Evolutionary conservation across 805 yeast species (phyloP), one percentile per base, ranked within the genome.

Genomic region (Suhomyces sp.): DNA sequence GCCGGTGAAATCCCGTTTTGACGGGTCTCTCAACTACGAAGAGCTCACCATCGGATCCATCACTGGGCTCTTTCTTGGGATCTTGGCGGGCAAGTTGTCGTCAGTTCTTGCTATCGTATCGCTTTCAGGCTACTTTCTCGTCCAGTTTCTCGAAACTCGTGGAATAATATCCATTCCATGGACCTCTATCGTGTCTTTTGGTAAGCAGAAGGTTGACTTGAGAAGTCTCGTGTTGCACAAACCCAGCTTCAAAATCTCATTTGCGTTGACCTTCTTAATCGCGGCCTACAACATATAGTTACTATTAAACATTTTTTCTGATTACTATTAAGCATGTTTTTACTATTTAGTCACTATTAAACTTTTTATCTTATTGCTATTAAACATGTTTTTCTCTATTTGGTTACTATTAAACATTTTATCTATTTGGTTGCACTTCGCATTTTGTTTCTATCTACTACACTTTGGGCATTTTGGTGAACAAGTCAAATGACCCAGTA

Each of bases 401-500:
- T 27, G 12, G 31, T 12, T 27, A 27, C n/a, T n/a, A n/a, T n/a
- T n/a, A n/a, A n/a, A n/a, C n/a, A n/a, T n/a, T n/a, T n/a, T n/a
- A n/a, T n/a, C 27, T 9, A 27, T 27, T 10, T 27, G 12, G 31
- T 12, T 27, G 12, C n/a, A n/a, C n/a, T n/a, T n/a, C 31, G 12
- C 31, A 9, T 12, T 25, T 12, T 27, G n/a, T 10, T 12, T 10
- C 31, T 27, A 27, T 27, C 12, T 27, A 10, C 31, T 27, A 27
- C 31, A 47, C 57, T 44, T 54, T 49, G 12, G 79, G 78, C 79
- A 79, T 75, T 52, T 69, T 71, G 15, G 85, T 75, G 66, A 81
- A 72, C 50, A 94, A 79, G 67, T 94, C 99, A 68, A 94, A 96
- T 41, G 94, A 81, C 55, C 99, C 99, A 7, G 99, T 94, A 69